Evolutionary conservation across 768 basidiomycete genomes (phyloP).

Genomic region (Boletus rubescentipes): DNA sequence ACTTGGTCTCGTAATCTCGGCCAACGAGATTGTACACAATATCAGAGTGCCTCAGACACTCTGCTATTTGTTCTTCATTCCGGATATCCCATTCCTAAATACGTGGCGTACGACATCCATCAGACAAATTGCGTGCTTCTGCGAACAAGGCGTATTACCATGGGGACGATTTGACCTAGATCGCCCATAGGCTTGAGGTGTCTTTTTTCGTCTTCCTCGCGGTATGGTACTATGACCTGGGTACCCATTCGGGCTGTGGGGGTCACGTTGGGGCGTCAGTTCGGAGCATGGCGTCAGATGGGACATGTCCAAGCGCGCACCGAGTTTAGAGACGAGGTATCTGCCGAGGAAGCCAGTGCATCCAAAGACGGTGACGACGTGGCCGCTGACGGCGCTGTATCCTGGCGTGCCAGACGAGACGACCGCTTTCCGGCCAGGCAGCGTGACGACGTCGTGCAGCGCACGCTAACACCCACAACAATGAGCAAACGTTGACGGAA

Average conservation of each 20-base stretch:
- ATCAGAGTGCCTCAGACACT: constrained; percentile 93
- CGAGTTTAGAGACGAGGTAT: constrained; percentile 92
- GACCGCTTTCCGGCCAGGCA: constrained; percentile 62
- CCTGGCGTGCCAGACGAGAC: constrained; percentile 78
- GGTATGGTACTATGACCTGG: constrained; percentile 92
- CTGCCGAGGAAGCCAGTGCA: constrained; percentile 93
- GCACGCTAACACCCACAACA: constrained; percentile 50
- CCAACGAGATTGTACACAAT: constrained; percentile 96
- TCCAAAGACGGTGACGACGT: constrained; percentile 95
- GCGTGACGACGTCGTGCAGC: constrained; percentile 67
- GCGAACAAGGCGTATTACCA: constrained; percentile 55
- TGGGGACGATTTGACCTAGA: constrained; percentile 91
- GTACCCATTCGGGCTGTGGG: constrained; percentile 83
- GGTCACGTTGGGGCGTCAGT: constrained; percentile 22
- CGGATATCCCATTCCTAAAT: constrained; percentile 93
- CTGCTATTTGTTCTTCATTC: constrained; percentile 86
- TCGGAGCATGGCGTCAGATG: not conserved
- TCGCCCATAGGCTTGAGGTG: constrained; percentile 93
- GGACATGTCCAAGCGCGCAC: constrained; percentile 38
- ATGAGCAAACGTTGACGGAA: not conserved
- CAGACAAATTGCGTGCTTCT: constrained; percentile 21
- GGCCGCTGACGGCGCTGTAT: constrained; percentile 86
- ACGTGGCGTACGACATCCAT: constrained; percentile 21
- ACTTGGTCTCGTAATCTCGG: constrained; percentile 96
- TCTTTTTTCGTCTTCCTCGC: constrained; percentile 91